Base-by-base conservation (phyloP, 345 rosid species). In the Garcia nutans region DNA sequence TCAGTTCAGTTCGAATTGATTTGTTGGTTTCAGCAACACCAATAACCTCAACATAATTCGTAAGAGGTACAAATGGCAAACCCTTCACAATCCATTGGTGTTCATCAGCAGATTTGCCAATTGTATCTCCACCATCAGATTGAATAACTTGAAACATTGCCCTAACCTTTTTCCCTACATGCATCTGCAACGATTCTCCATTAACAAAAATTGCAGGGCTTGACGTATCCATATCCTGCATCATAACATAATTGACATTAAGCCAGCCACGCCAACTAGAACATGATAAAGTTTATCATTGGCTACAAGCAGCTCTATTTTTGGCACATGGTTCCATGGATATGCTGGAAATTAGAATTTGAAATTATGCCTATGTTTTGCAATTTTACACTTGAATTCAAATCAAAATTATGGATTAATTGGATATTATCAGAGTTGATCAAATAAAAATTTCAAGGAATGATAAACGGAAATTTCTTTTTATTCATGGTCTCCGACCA, bases 201-300 rank as follows among this genome's bases (percentile, higher is more conserved):
- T 65, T 65, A 13, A 65, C 70, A 44, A 65, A 44, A 3, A 65
- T n/a, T n/a, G 70, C 47, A 42, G 70, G 70, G 70, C 70, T 65
- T n/a, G 54, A 65, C 44, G 70, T 65, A 65, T 65, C 70, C 70
- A 65, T 65, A 3, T 42, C 23, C 68, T 64, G 68, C 41, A 17
- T 19, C 10, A 54, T 44, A 10, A 26, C 3, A 16, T 33, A 33
- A 33, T 33, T 33, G 37, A 65, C 11, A n/a, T 8, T 37, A 65
- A 65, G 1, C 12, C 6, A 1, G 3, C 3, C 13, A 12, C 4
- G 37, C 4, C 2, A 33, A 33, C 37, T 33, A 33, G 37, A 33
- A 2, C 4, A 33, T 33, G 37, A 3, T 33, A 33, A 33, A 33
- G 4, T 33, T 33, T 33, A 33, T 33, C 37, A 33, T 5, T 33